phyloP scores from a whole-genome alignment of 306 rosid species.

The Gastrolobium bilobum region DNA sequence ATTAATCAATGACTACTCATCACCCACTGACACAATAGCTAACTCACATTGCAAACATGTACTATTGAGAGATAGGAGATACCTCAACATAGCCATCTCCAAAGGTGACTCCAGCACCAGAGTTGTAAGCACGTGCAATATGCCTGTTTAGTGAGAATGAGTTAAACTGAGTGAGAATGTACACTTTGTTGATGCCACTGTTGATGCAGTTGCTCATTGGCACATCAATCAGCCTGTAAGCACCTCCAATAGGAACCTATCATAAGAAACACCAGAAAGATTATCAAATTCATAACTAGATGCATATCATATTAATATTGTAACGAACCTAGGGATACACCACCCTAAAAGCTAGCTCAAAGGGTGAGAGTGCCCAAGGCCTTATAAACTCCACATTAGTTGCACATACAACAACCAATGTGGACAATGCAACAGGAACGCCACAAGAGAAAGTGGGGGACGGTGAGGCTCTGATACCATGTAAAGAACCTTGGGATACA shows the following conservation, averaged over 20 bases:
- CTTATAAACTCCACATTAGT: no score
- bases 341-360: no score
- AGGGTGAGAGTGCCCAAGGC: no score
- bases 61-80: constrained; percentile 32
- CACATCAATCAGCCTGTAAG: constrained; percentile 92
- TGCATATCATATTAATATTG: neutral
- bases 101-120: constrained; percentile 71
- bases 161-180: constrained; percentile 94
- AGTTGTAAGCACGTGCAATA: constrained; percentile 90
- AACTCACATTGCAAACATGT: constrained; percentile 26
- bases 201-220: constrained; percentile 99
- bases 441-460: no score
- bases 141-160: constrained; percentile 96
- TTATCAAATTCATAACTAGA: constrained; percentile 20
- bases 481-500: no score
- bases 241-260: constrained; percentile 90
- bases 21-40: constrained; percentile 13
- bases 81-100: constrained; percentile 96
- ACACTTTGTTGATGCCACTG: constrained; percentile 95
- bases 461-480: no score
- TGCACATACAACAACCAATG: no score
- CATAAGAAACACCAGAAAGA: constrained; percentile 39
- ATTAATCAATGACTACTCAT: neutral
- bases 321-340: no score
- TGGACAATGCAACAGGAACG: no score